These are phyloP conservation scores for Talaromyces proteolyticus DNA, from an alignment of 495 filamentous ascomycete species.

Conservation along the genomic window DNA sequence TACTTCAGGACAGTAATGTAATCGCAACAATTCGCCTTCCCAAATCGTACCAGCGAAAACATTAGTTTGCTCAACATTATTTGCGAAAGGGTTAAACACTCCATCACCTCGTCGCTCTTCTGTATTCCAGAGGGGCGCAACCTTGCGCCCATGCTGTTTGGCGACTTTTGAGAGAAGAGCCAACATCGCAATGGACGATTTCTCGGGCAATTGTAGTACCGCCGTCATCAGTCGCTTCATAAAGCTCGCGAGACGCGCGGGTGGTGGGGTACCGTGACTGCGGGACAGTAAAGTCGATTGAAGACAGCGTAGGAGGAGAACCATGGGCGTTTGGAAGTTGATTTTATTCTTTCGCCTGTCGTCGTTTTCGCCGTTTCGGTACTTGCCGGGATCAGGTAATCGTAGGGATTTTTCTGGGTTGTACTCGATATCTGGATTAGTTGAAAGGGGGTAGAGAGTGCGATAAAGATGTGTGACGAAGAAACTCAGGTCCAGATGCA, in stretches of 20 bases:
- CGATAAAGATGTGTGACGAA: slow-evolving; percentile 92
- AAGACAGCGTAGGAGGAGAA: slow-evolving; percentile 81
- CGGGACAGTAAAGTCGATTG: slow-evolving; percentile 58
- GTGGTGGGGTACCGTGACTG: slow-evolving; percentile 54
- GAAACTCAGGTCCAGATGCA: slow-evolving; percentile 87
- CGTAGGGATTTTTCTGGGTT: slow-evolving; percentile 70
- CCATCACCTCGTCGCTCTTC: slow-evolving; percentile 89
- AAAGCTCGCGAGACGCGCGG: slow-evolving; percentile 80
- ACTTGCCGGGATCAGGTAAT: slow-evolving; percentile 64
- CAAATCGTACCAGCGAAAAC: slow-evolving; percentile 86
- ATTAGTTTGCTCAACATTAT: slow-evolving; percentile 71
- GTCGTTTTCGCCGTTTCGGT: slow-evolving; percentile 13
- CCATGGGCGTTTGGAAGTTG: slow-evolving; percentile 88
- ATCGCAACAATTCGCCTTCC: slow-evolving; percentile 82
- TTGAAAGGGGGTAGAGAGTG: slow-evolving; percentile 65
- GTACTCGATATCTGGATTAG: slow-evolving; percentile 82
- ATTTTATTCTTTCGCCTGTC: slow-evolving; percentile 53
- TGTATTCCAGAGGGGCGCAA: slow-evolving; percentile 70
- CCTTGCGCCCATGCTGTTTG: slow-evolving; percentile 63
- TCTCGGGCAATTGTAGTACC: slow-evolving; percentile 83
- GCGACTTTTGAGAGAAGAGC: slow-evolving; percentile 68
- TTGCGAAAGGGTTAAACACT: slow-evolving; percentile 48
- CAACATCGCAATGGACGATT: slow-evolving; percentile 71
- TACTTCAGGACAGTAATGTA: slow-evolving; percentile 85
- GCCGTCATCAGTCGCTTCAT: slow-evolving; percentile 82